A percentile compares a stretch with the other conserved stretches of the same genome.
Conservation (phyloP, 306 rosid species). For the Inga laurina region DNA sequence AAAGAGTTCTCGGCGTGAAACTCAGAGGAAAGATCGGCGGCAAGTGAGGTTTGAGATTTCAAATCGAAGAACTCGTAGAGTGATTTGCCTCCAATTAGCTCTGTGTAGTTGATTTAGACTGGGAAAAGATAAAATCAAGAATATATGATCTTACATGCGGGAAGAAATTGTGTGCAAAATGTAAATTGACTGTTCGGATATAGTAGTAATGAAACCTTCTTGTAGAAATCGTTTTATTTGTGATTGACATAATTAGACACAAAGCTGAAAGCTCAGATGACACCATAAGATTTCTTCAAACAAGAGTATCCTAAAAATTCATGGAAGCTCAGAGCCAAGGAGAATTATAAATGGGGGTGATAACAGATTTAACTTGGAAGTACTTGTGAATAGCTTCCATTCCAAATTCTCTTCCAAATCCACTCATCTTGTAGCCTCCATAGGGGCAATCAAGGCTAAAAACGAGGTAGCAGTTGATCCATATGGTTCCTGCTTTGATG, state of each 20-base stretch:
- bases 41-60: constrained; percentile 32
- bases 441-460: no score
- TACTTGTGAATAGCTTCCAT: constrained; percentile 63
- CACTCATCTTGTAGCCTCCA: constrained; percentile 88
- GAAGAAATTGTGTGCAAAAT: not conserved
- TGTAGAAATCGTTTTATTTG: not conserved
- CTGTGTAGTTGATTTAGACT: not conserved
- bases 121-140: no score
- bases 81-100: not conserved
- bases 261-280: no score
- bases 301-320: no score
- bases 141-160: not conserved
- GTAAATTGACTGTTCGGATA: not conserved
- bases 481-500: constrained; percentile 72
- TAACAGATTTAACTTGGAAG: constrained; percentile 73
- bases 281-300: no score
- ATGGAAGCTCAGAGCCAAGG: constrained; percentile 69
- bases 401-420: constrained; percentile 85
- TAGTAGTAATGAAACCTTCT: not conserved
- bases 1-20: constrained; percentile 67
- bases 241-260: no score
- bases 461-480: constrained; percentile 74
- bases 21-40: constrained; percentile 74
- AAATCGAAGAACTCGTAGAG: no score
- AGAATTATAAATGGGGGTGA: constrained; percentile 74